Base-by-base conservation (phyloP, 2,329 filamentous ascomycete genomes). In the Pseudocercospora vitis region DNA sequence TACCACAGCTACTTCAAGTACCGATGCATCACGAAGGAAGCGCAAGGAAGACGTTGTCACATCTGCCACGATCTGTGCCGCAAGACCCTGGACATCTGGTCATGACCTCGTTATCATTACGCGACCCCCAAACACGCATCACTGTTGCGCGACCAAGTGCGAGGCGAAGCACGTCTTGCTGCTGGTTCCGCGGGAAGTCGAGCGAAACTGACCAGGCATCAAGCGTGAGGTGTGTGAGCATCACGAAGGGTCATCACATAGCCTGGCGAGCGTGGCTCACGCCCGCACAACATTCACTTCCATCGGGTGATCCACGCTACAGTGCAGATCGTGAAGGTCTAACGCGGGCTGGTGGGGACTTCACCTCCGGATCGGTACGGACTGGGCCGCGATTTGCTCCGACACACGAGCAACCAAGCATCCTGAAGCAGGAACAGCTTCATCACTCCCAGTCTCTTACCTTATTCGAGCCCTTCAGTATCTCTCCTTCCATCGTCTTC, bases 31-130 rank as follows among this genome's bases (percentile, higher is more conserved):
- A 42, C 37, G 37, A 9, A 12, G 37, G n/a, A 26, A 23, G n/a
- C 7, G 37, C 18, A 40, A 40, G 35, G 35, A 23, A 31, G 9
- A 9, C 42, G 24, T n/a, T 46, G 42, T 46, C n/a, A 32, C n/a
- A 26, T 29, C 12, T 47, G 26, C 26, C 18, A 48, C 46, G 31
- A 26, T 48, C 31, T 18, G 46, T 37, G 46, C 18, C 21, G 18
- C 19, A 3, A 26, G 37, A 29, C 12, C 46, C 46, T 7, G 31
- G 19, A 37, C 18, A 12, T 19, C n/a, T 9, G 31, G 16, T 19
- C 18, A 48, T 48, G 45, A 33, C 26, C 23, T 24, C 45, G 45
- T 37, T 37, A 33, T 35, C 16, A 48, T 37, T 31, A 48, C 45
- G 45, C n/a, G 45, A 48, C 12, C 18, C 14, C 4, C 33, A 32